Conservation (phyloP, 78 protist genomes). For the Dictyostelium citrinum region DNA sequence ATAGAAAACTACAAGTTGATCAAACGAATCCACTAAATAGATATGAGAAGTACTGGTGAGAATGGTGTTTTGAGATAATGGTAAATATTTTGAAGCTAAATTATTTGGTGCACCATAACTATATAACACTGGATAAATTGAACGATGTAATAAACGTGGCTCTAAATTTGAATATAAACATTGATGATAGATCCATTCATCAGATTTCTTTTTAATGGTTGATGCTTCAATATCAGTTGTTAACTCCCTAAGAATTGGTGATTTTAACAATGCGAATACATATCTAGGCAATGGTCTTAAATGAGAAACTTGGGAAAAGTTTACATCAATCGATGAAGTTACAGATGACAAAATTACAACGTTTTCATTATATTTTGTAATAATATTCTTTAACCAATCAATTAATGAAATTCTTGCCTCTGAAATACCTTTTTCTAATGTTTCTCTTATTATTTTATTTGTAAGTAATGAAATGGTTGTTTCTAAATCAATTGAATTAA, state of each 20-base stretch:
- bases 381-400: slow-evolving; percentile 29
- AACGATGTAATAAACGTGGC: slow-evolving; percentile 37
- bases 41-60: neutral
- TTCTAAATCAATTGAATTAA: slow-evolving; percentile 37
- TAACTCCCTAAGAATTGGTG: neutral
- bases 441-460: slow-evolving; percentile 8
- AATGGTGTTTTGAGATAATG: slow-evolving; percentile 28
- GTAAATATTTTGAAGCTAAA: slow-evolving; percentile 22
- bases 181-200: slow-evolving; percentile 52
- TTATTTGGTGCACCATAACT: slow-evolving; percentile 53
- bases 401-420: neutral
- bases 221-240: neutral
- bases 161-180: neutral
- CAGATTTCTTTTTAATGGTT: neutral
- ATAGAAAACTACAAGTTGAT: slow-evolving; percentile 19
- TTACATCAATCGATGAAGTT: neutral
- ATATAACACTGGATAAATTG: slow-evolving; percentile 34
- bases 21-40: slow-evolving; percentile 41
- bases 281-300: slow-evolving; percentile 40
- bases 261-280: slow-evolving; percentile 40
- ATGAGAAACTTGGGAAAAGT: slow-evolving; percentile 16
- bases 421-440: slow-evolving; percentile 30
- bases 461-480: slow-evolving; percentile 37
- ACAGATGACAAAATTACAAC: slow-evolving; percentile 18
- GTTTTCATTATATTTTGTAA: slow-evolving; percentile 35